A percentile compares a stretch with the other conserved stretches of the same genome.
Evolutionary conservation across 164 flowering plant genomes (phyloP).

Genomic region (Vitis rotundifolia): DNA sequence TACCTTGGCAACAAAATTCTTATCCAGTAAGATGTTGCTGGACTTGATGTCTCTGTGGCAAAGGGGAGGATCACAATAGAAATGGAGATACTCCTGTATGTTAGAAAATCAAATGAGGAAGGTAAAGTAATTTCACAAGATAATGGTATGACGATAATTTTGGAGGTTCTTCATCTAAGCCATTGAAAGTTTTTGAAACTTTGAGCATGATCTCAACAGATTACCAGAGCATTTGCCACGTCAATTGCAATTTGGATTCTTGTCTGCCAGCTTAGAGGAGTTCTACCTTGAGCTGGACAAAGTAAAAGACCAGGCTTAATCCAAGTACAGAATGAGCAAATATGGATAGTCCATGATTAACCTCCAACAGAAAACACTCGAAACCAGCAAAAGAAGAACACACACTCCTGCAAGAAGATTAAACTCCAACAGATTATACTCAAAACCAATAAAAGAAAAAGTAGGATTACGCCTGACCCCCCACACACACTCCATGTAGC

Average conservation of each 20-base stretch:
- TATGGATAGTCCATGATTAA: too few species aligned
- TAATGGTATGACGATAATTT: background rate
- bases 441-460: too few species aligned
- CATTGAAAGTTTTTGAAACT: background rate
- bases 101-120: slow-evolving; percentile 11
- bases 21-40: slow-evolving; percentile 90
- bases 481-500: too few species aligned
- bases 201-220: background rate
- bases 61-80: slow-evolving; percentile 95
- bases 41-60: slow-evolving; percentile 98
- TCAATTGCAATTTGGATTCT: slow-evolving; percentile 94
- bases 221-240: slow-evolving; percentile 98
- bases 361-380: too few species aligned
- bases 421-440: too few species aligned
- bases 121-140: background rate
- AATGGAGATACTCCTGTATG: slow-evolving; percentile 96
- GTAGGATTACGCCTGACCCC: too few species aligned
- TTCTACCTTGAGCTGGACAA: slow-evolving; percentile 58
- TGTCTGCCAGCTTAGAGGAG: slow-evolving; percentile 78
- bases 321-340: too few species aligned
- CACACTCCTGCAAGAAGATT: too few species aligned
- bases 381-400: too few species aligned
- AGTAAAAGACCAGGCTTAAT: background rate
- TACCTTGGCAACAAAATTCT: slow-evolving; percentile 93
- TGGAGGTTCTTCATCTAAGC: too few species aligned